phyloP scores from a whole-genome alignment of 192 early-diverging fungal genomes.

The Allomyces macrogynus region DNA sequence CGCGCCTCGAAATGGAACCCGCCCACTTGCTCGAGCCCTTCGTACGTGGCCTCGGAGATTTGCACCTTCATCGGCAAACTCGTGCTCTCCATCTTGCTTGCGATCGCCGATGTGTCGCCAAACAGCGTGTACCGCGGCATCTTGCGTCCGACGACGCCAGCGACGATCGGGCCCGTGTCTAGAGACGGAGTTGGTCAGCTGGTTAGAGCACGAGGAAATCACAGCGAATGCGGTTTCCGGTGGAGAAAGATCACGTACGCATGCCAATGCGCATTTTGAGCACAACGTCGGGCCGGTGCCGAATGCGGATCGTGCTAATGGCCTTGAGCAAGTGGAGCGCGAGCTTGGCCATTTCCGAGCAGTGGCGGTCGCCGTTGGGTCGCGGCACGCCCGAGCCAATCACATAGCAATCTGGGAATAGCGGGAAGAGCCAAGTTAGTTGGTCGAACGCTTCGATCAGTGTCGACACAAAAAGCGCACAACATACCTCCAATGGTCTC shows the following conservation, averaged over 20 bases:
- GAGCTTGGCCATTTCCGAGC: background rate
- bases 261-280: background rate
- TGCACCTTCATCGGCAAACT: constrained; percentile 9
- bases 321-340: background rate
- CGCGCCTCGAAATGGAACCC: constrained; percentile 10
- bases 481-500: background rate
- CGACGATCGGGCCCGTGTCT: background rate
- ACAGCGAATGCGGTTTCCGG: no score
- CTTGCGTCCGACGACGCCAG: background rate
- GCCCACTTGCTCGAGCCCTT: constrained; percentile 4
- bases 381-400: background rate
- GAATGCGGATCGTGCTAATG: background rate
- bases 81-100: background rate
- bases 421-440: no score
- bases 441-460: no score
- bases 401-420: background rate
- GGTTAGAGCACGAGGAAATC: no score
- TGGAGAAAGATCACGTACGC: background rate
- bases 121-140: background rate
- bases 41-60: constrained; percentile 9
- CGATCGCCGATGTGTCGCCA: background rate
- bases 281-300: background rate
- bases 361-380: background rate
- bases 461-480: no score
- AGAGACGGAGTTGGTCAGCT: no score